These are phyloP conservation scores for Macadamia tetraphylla DNA, from an alignment of 164 flowering plant species.

Conservation along the genomic window DNA sequence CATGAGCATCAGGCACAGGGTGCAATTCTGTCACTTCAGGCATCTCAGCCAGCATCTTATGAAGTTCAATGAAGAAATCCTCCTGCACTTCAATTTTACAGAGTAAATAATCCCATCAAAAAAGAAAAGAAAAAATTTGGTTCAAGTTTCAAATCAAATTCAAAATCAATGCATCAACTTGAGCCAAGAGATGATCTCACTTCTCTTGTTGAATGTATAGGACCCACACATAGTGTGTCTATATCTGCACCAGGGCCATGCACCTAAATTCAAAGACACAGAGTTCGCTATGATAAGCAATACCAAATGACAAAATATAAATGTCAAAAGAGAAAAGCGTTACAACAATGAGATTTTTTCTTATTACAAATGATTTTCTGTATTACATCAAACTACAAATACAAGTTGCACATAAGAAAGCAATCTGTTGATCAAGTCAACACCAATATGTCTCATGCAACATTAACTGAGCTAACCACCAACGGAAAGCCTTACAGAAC, in stretches of 20 bases:
- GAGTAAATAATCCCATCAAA: slow-evolving; percentile 6
- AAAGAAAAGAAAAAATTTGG: not conserved
- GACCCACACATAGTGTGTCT: slow-evolving; percentile 95
- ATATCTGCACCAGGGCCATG: slow-evolving; percentile 99
- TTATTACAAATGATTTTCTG: too few relatives aligned
- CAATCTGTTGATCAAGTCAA: too few relatives aligned
- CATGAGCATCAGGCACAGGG: slow-evolving; percentile 96
- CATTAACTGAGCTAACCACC: too few relatives aligned
- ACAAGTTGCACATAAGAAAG: too few relatives aligned
- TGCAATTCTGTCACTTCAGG: slow-evolving; percentile 88
- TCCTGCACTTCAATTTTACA: slow-evolving; percentile 41
- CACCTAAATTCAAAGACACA: slow-evolving; percentile 41
- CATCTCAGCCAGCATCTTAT: slow-evolving; percentile 74
- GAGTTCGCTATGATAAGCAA: not conserved
- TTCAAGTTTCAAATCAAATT: not conserved
- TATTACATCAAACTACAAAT: too few relatives aligned
- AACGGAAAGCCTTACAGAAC: too few relatives aligned
- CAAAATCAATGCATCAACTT: slow-evolving; percentile 3
- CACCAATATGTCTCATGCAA: too few relatives aligned
- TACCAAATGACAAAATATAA: not conserved
- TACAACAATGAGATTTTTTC: too few relatives aligned
- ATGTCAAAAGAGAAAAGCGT: not conserved
- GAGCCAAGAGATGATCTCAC: slow-evolving; percentile 36
- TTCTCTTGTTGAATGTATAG: slow-evolving; percentile 84
- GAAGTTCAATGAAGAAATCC: slow-evolving; percentile 82